Conservation (phyloP, 306 rosid genomes). For the Benincasa hispida region DNA sequence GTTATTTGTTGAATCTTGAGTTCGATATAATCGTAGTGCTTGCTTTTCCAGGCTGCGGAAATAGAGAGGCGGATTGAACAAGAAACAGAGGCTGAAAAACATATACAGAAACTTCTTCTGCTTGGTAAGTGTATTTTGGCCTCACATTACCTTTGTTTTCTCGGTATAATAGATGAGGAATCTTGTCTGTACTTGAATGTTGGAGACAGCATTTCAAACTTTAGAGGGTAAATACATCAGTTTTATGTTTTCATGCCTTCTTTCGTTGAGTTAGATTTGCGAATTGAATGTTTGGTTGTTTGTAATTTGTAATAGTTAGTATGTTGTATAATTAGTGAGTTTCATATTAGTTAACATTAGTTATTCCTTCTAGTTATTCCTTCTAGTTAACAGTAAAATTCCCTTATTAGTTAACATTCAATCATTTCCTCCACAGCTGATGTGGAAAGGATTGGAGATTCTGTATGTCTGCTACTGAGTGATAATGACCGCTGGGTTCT, state of each 20-base stretch:
- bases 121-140: conserved; percentile 45
- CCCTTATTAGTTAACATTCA: background rate
- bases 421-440: background rate
- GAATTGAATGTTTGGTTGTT: background rate
- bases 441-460: background rate
- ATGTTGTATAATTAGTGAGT: background rate
- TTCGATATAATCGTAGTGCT: conserved; percentile 12
- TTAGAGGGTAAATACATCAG: background rate
- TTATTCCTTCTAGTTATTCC: too few species aligned
- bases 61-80: conserved; percentile 86
- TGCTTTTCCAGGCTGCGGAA: conserved; percentile 69
- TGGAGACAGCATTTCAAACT: background rate
- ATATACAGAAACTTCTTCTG: conserved; percentile 75
- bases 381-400: too few species aligned
- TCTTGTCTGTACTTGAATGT: background rate
- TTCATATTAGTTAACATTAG: background rate
- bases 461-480: background rate
- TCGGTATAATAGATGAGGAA: background rate
- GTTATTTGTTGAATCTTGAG: background rate
- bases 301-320: background rate
- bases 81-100: conserved; percentile 90
- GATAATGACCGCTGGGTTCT: background rate
- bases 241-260: background rate
- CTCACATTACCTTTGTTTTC: background rate
- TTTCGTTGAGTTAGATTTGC: background rate